Evolutionary conservation across 345 rosid species (phyloP).

Genomic region (Populus tremula): DNA sequence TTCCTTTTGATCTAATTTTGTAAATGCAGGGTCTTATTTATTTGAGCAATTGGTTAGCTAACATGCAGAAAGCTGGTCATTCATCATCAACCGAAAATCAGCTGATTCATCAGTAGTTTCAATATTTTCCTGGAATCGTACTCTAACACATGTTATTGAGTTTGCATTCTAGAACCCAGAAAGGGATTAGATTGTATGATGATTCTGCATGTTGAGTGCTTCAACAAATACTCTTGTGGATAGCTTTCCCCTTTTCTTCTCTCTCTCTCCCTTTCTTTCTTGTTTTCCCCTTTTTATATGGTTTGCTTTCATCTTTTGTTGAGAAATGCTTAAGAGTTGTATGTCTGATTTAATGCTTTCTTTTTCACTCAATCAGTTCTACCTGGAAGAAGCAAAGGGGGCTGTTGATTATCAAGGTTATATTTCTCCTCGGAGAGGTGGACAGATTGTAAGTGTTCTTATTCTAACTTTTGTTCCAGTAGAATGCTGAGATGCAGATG

Average conservation of each 20-base stretch:
- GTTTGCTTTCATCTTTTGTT: neutral
- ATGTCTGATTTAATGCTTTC: neutral
- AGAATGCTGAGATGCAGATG: neutral
- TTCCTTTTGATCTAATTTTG: no score
- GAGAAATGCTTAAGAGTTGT: neutral
- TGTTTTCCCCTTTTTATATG: neutral
- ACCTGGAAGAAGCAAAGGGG: slow-evolving; percentile 91
- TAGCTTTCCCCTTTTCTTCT: neutral
- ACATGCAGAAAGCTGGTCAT: neutral
- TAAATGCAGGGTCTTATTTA: neutral
- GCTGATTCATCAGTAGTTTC: neutral
- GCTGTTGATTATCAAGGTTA: slow-evolving; percentile 82
- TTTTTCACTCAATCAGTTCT: slow-evolving; percentile 47
- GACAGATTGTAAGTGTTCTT: slow-evolving; percentile 62
- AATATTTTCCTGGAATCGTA: no score
- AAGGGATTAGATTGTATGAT: neutral
- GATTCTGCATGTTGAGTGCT: neutral
- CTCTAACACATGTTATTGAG: neutral
- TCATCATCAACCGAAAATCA: neutral
- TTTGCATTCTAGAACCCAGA: neutral
- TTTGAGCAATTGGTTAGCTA: no score
- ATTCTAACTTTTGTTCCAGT: neutral
- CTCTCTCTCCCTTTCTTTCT: neutral
- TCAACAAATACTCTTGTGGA: neutral
- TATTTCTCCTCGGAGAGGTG: slow-evolving; percentile 68